Evolutionary conservation across 1,284 basidiomycete species (phyloP), one percentile per base, ranked within the genome.

Genomic region (Termitomyces sp.): DNA sequence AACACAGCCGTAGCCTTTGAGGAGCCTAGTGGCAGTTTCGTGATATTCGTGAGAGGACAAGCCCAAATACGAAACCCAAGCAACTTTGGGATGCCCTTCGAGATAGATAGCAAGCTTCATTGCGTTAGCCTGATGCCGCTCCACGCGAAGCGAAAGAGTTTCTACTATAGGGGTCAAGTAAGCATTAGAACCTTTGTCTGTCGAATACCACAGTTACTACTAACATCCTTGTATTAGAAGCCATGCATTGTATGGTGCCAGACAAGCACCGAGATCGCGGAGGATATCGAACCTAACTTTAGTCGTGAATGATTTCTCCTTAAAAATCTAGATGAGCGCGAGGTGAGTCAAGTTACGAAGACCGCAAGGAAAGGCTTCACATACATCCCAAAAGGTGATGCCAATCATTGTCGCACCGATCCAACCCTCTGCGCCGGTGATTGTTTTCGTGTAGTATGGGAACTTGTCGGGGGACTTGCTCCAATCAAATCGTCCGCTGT

Each of bases 351-450:
- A 16, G 7, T 24, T 26, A 31, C n/a, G 16, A 31, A 19, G 39
- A 28, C 8, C 21, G 8, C 10, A 28, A 19, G 5, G 21, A 11
- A 24, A 46, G 42, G 0, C 28, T 24, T 28, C 7, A 37, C 52
- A n/a, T 55, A 57, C 53, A 35, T 57, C 56, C 53, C 53, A 57
- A 30, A 57, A 57, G 2, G 52, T 61, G 0, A 75, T 56, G 24
- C 84, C 86, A 58, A 88, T 84, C 0, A 79, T 79, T 54, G 89
- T 76, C 52, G 71, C 72, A 60, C 82, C 84, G 42, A 75, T 63
- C 51, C 82, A 62, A 0, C 86, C 88, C 62, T 88, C 87, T 66
- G 89, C 90, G 6, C 86, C 84, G 53, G 83, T 81, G 1, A 80
- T 75, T 0, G 85, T 86, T 61, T 81, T 76, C 10, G 83, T 87